Conservation (phyloP, 2,329 filamentous ascomycete species). For the Fusarium concolor region DNA sequence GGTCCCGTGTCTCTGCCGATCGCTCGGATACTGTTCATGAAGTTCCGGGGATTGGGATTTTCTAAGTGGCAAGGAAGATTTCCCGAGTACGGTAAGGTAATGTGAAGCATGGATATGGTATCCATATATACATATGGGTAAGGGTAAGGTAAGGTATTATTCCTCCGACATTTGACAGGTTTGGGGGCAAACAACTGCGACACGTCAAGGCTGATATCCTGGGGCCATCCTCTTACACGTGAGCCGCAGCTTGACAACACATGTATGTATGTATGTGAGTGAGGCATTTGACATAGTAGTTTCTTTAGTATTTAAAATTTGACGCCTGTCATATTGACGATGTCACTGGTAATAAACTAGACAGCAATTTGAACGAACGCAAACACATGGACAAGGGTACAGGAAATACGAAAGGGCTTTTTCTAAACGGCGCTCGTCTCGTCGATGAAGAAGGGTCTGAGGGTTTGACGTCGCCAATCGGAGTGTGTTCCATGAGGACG, state of each 20-base stretch:
- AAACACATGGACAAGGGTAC: conserved; percentile 27
- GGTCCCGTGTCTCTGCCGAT: conserved; percentile 44
- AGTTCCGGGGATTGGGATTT: conserved; percentile 36
- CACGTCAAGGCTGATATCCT: conserved; percentile 25
- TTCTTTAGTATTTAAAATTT: not conserved
- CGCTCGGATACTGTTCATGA: conserved; percentile 41
- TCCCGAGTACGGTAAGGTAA: conserved; percentile 26
- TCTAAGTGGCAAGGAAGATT: conserved; percentile 28
- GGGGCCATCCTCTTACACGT: conserved; percentile 17
- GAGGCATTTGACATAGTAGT: not conserved
- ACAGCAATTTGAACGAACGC: conserved; percentile 14
- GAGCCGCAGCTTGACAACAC: conserved; percentile 21
- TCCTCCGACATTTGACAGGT: conserved; percentile 38
- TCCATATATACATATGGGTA: not conserved
- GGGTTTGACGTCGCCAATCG: conserved; percentile 36
- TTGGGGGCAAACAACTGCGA: conserved; percentile 23
- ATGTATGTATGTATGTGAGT: too few species aligned
- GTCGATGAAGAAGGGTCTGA: conserved; percentile 35
- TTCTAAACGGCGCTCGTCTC: conserved; percentile 12
- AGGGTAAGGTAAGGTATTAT: conserved; percentile 15
- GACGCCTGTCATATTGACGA: not conserved
- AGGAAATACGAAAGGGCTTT: conserved; percentile 33
- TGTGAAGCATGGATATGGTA: not conserved
- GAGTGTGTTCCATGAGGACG: conserved; percentile 44
- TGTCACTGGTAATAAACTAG: conserved; percentile 3